phyloP scores from a whole-genome alignment of 495 filamentous ascomycete species.

The Talaromyces adpressus region DNA sequence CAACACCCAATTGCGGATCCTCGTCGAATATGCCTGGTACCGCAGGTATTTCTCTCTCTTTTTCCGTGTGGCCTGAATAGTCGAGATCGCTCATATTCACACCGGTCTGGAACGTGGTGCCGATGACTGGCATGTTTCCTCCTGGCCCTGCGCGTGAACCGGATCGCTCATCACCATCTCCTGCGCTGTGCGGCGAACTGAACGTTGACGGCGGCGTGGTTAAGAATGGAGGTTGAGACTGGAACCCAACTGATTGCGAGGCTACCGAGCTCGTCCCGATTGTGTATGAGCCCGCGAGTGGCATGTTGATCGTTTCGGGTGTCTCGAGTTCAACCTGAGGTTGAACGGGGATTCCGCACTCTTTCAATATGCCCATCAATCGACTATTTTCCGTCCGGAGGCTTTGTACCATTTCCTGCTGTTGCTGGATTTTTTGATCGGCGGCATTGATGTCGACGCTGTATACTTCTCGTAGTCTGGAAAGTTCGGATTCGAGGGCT shows the following conservation, averaged over 20 bases:
- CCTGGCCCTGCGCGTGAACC: not conserved
- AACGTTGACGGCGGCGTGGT: constrained; percentile 34
- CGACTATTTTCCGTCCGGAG: constrained; percentile 60
- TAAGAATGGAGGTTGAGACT: constrained; percentile 20
- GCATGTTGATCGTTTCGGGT: not conserved
- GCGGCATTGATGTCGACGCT: constrained; percentile 32
- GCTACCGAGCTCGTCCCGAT: constrained; percentile 27
- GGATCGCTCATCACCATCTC: not conserved
- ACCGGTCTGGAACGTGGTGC: not conserved
- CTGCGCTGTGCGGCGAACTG: constrained; percentile 5
- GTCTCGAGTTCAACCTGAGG: constrained; percentile 23
- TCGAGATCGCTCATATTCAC: not conserved
- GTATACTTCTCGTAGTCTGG: constrained; percentile 53
- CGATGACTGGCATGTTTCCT: not conserved
- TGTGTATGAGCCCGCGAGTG: not conserved
- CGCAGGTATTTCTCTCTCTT: not conserved
- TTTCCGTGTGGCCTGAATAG: not conserved
- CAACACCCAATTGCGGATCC: constrained; percentile 71
- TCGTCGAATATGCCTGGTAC: constrained; percentile 63
- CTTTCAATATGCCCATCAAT: constrained; percentile 64
- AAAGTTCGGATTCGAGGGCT: constrained; percentile 82
- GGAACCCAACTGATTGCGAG: constrained; percentile 23
- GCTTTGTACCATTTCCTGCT: constrained; percentile 33
- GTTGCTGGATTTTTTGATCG: constrained; percentile 31
- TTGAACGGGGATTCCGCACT: constrained; percentile 60